phyloP scores from a whole-genome alignment of 306 rosid species.

The Lathyrus aphaca region DNA sequence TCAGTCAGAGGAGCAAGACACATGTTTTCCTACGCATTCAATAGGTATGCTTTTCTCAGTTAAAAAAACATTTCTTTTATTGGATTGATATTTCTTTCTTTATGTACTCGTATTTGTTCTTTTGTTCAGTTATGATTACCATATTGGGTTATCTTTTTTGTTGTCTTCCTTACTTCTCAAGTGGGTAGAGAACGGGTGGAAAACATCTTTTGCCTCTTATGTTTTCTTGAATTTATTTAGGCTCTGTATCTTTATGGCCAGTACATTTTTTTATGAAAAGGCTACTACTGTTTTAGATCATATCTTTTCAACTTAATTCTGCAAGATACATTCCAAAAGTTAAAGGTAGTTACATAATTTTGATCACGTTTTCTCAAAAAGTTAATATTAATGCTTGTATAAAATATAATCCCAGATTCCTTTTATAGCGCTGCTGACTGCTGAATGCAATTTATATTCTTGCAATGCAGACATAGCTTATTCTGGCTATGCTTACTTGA shows the following conservation, averaged over 20 bases:
- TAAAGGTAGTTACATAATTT: neutral
- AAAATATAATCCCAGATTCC: slow-evolving; percentile 3
- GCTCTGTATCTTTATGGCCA: neutral
- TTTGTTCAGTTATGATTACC: neutral
- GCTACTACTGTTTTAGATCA: slow-evolving; percentile 13
- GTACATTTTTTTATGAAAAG: neutral
- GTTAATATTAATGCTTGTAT: neutral
- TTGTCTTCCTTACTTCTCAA: slow-evolving; percentile 9
- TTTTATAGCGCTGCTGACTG: slow-evolving; percentile 29
- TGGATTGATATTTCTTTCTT: slow-evolving; percentile 10
- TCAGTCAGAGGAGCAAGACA: slow-evolving; percentile 39
- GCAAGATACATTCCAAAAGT: too few species aligned
- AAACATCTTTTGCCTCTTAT: neutral
- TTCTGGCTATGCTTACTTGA: slow-evolving; percentile 41
- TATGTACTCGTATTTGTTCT: neutral
- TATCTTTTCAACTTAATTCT: neutral
- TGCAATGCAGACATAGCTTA: slow-evolving; percentile 56
- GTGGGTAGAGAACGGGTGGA: neutral
- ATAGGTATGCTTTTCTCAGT: slow-evolving; percentile 34
- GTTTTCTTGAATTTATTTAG: neutral
- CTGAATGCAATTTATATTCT: slow-evolving; percentile 28
- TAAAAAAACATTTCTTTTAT: slow-evolving; percentile 1
- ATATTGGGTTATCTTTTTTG: neutral
- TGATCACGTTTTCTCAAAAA: neutral
- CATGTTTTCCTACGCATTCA: slow-evolving; percentile 34